Base-by-base conservation (phyloP, 1,139 yeast species). In the Diutina neorugosa region DNA sequence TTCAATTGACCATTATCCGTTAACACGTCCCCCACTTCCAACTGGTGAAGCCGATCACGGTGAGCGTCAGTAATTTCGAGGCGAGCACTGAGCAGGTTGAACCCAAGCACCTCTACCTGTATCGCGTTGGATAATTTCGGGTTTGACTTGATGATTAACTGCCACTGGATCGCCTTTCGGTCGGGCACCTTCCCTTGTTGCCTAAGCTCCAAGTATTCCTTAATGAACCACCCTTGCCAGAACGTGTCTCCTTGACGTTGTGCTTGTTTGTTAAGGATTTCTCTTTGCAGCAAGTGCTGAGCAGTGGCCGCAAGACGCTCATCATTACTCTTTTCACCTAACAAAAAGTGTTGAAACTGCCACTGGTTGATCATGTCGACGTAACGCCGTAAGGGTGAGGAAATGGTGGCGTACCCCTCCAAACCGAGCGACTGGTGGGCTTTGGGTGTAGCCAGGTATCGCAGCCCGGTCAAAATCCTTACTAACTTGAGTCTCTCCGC, bases 351-450 rank as follows among this genome's bases (percentile, higher is more conserved):
- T 25, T 43, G 46, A 11, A 52, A 31, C 23, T 59, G 81, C 79
- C 93, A 80, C 61, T 90, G 97, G 59, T 84, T 83, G 6, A 90
- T 64, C 61, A 90, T 69, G 65, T 93, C 98, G n/a, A 84, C 83
- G 60, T 80, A 86, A 58, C 98, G 71, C 66, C 98, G 73, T 57
- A 93, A 73, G 1, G 98, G 98, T 0, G 97, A 90, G 0, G 98
- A 90, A 2, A 87, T 83, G 44, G 89, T 87, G 7, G 86, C 74
- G 62, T 93, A 90, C 14, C 70, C 66, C 0, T 68, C 65, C 11
- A 85, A 68, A 2, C 95, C 96, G 51, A 90, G 68, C 55, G 86
- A 80, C 34, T 74, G 72, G 65, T 91, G 97, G 0, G 65, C 64
- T 1, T 62, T 62, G 62, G 63, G 77, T 54, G 55, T 69, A 59